Evolutionary conservation across 106 monocot species (phyloP).

Genomic region (Dendrobium officinale): DNA sequence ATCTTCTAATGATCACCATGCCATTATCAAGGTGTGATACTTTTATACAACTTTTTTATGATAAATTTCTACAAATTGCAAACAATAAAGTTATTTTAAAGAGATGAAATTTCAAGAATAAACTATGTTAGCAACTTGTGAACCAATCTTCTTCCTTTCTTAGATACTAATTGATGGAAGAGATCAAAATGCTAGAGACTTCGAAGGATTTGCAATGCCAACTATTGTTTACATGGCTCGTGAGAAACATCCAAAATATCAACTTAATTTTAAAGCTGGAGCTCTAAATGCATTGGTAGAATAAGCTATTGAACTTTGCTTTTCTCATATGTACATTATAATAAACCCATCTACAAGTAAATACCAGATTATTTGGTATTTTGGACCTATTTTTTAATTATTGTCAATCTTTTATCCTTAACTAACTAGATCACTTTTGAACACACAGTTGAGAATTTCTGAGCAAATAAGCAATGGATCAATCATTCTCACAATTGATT

Average conservation of each 20-base stretch:
- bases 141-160: neutral
- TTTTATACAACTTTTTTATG: neutral
- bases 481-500: slow-evolving; percentile 62
- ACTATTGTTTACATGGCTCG: slow-evolving; percentile 76
- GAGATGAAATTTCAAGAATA: neutral
- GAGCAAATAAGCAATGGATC: slow-evolving; percentile 61
- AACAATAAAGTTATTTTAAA: neutral
- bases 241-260: slow-evolving; percentile 50
- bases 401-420: neutral
- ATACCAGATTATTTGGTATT: neutral
- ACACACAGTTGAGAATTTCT: slow-evolving; percentile 52
- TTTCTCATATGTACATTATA: neutral
- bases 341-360: neutral
- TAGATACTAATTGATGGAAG: slow-evolving; percentile 71
- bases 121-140: too few relatives aligned
- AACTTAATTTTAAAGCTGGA: slow-evolving; percentile 78
- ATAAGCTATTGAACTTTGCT: neutral
- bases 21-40: slow-evolving; percentile 31
- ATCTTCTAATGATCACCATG: slow-evolving; percentile 34
- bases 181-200: slow-evolving; percentile 22
- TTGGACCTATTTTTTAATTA: neutral
- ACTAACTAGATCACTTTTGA: neutral
- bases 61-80: neutral
- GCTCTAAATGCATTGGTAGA: slow-evolving; percentile 69
- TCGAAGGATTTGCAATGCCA: slow-evolving; percentile 32